Percentiles rank a stretch among this genome's conserved stretches.
phyloP scores from a whole-genome alignment of 2,329 filamentous ascomycete species.

The Sarocladiaceae sp. region DNA sequence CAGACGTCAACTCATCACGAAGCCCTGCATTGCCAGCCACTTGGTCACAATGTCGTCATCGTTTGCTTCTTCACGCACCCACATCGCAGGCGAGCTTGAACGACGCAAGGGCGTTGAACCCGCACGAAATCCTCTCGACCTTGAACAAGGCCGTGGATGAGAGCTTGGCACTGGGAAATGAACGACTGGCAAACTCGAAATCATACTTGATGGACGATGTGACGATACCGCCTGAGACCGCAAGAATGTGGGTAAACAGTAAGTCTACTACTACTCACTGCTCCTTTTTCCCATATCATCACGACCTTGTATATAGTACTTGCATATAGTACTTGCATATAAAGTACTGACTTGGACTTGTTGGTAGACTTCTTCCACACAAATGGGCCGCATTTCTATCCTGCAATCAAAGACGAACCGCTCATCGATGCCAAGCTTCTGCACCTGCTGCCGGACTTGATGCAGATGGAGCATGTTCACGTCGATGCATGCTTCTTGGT shows the following conservation, averaged over 20 bases:
- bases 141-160: not conserved
- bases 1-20: not conserved
- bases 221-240: not conserved
- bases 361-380: not conserved
- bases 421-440: constrained; percentile 6
- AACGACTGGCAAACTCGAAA: not conserved
- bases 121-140: not conserved
- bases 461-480: constrained; percentile 4
- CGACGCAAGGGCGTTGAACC: too few relatives aligned
- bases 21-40: not conserved
- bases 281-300: not conserved
- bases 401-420: not conserved
- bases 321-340: too few relatives aligned
- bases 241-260: not conserved
- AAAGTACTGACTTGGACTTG: not conserved
- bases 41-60: not conserved
- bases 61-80: not conserved
- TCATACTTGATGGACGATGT: not conserved
- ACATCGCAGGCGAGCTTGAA: not conserved
- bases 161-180: not conserved
- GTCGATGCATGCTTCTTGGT: constrained; percentile 5
- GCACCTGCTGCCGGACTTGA: not conserved
- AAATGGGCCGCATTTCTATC: not conserved
- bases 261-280: not conserved
- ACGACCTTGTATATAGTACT: too few relatives aligned